These are phyloP conservation scores for Alternaria gaisen DNA, from an alignment of 2,329 filamentous ascomycete species.

Conservation along the genomic window DNA sequence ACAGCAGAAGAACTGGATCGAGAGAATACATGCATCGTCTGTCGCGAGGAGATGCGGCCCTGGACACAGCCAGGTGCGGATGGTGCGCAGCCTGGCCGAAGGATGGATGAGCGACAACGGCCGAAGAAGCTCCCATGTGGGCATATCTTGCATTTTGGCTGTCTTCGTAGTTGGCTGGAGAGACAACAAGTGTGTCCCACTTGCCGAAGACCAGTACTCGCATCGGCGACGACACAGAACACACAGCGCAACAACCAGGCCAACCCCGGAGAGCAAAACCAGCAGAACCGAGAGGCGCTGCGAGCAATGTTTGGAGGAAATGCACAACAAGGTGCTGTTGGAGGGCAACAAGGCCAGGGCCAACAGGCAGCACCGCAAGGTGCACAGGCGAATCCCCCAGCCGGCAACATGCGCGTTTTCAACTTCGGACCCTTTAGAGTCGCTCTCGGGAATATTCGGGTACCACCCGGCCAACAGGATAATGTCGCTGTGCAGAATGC, in stretches of 20 bases:
- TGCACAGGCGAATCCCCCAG: conserved; percentile 34
- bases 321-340: conserved; percentile 27
- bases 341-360: conserved; percentile 26
- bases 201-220: conserved; percentile 82
- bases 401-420: conserved; percentile 48
- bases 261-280: conserved; percentile 34
- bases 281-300: conserved; percentile 25
- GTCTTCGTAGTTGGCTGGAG: conserved; percentile 96
- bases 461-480: conserved; percentile 39
- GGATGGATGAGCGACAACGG: conserved; percentile 80
- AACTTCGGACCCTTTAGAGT: conserved; percentile 49
- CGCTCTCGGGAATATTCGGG: conserved; percentile 46
- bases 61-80: conserved; percentile 67
- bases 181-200: conserved; percentile 97
- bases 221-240: conserved; percentile 36
- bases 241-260: conserved; percentile 39
- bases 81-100: conserved; percentile 48
- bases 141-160: conserved; percentile 93
- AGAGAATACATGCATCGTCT: conserved; percentile 97
- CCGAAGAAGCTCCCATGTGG: conserved; percentile 97
- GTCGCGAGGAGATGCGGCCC: conserved; percentile 91
- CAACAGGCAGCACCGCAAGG: conserved; percentile 24
- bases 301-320: conserved; percentile 33
- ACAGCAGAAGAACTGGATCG: conserved; percentile 83
- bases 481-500: conserved; percentile 36